Conservation (phyloP, 2,329 filamentous ascomycete species). For the Clonostachys solani region DNA sequence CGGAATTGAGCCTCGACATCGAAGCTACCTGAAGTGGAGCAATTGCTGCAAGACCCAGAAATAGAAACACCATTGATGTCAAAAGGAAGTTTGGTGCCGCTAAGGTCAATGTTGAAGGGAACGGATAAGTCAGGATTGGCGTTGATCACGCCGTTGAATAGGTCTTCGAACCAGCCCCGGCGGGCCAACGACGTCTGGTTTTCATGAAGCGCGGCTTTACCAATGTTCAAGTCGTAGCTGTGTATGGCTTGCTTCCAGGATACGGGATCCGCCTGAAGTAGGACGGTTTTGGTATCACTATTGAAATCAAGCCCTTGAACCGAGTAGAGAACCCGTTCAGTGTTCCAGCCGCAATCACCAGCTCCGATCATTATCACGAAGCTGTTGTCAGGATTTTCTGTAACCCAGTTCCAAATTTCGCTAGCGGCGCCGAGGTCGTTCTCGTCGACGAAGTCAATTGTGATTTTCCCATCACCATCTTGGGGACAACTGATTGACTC, state of each 20-base stretch:
- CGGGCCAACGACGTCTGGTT: neutral
- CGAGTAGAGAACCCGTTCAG: neutral
- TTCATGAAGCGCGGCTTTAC: neutral
- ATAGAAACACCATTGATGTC: neutral
- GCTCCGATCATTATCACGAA: conserved; percentile 1
- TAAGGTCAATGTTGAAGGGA: neutral
- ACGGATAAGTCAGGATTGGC: neutral
- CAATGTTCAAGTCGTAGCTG: neutral
- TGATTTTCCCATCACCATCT: neutral
- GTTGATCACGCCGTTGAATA: neutral
- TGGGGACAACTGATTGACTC: neutral
- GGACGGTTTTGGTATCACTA: neutral
- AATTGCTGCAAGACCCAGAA: neutral
- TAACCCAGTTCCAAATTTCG: conserved; percentile 2
- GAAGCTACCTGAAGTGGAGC: neutral
- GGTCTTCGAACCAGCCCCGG: neutral
- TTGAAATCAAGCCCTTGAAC: neutral
- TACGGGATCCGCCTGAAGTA: neutral
- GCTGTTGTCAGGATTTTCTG: neutral
- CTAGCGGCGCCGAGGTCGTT: neutral
- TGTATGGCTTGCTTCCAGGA: conserved; percentile 1
- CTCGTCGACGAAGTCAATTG: neutral
- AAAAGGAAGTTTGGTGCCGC: neutral
- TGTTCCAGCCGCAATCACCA: conserved; percentile 1
- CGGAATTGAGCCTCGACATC: conserved; percentile 1